A percentile compares a stretch with the other conserved stretches of the same genome.
Conservation (phyloP, 1,139 yeast genomes). For the Suhomyces bribrorum region DNA sequence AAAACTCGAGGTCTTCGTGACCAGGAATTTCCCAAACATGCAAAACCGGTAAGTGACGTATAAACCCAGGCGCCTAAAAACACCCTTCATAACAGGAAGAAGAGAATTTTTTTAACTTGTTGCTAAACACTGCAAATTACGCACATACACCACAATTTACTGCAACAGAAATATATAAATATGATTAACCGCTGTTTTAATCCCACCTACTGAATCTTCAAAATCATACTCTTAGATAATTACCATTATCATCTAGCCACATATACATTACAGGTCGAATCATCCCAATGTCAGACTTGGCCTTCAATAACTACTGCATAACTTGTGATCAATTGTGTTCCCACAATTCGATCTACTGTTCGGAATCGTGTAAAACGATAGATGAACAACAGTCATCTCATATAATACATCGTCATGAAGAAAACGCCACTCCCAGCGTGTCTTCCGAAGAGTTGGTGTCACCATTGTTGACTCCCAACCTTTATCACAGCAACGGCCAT, state of each 20-base stretch:
- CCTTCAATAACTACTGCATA: conserved; percentile 67
- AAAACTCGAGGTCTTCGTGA: conserved; percentile 1
- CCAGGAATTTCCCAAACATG: conserved; percentile 6
- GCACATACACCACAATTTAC: conserved; percentile 9
- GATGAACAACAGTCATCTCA: conserved; percentile 36
- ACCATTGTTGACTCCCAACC: conserved; percentile 40
- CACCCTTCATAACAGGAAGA: conserved; percentile 7
- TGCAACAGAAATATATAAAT: conserved; percentile 12
- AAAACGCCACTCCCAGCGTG: conserved; percentile 28
- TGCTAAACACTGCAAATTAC: conserved; percentile 7
- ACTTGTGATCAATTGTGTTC: conserved; percentile 64
- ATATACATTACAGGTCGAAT: too few relatives aligned
- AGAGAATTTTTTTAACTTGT: conserved; percentile 3
- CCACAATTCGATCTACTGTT: conserved; percentile 58
- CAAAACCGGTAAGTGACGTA: conserved; percentile 3
- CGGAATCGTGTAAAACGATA: conserved; percentile 51
- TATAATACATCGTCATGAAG: conserved; percentile 16
- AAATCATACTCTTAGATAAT: not conserved
- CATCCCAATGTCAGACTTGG: conserved; percentile 37
- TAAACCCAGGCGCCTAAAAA: not conserved
- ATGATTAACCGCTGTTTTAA: conserved; percentile 9
- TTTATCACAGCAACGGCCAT: conserved; percentile 22
- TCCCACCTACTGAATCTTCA: not conserved
- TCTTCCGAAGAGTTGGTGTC: conserved; percentile 28
- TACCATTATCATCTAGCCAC: not conserved